Evolutionary conservation across 805 yeast genomes (phyloP), one percentile per base, ranked within the genome.

Genomic region (Ogataea neopini): DNA sequence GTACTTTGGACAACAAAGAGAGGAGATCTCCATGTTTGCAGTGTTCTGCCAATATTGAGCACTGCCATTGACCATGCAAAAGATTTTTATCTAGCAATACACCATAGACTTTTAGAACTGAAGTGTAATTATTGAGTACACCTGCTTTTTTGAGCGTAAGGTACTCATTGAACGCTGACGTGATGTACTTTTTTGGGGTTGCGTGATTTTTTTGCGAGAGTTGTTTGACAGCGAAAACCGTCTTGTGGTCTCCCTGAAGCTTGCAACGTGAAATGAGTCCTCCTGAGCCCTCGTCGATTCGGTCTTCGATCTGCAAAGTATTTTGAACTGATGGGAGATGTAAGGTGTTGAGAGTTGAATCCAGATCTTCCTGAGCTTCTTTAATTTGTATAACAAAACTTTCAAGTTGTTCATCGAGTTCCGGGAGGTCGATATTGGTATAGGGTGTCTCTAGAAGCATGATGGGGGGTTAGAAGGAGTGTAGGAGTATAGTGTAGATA

Each of bases 11-110:
- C n/a, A 77, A 51, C 45, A 68, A 66, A 33, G 71, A 72, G 42
- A 79, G 56, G 22, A 79, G 62, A 56, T 79, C 84, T 2, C 83
- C 81, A 51, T 71, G 56, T 20, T 66, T 60, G 58, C 70, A 76
- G 56, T 60, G 76, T 11, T 76, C 76, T 20, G 72, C 47, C 9
- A 77, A 59, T 4, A 79, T 52, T 10, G 75, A 69, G 26, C 69
- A 57, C 20, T 45, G 38, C 18, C 44, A 26, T 11, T 26, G 20
- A n/a, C 20, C 20, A 3, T 30, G 26, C 36, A 10, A 18, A 22
- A 8, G 8, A 22, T 22, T 40, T 6, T 25, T 40, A 33, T 43
- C 53, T 10, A 35, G n/a, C 8, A 58, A 45, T 6, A 61, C 22
- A 1, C 53, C 54, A 39, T 54, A 43, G 0, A 51, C 48, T n/a